These are phyloP conservation scores for Senna siamea DNA, from an alignment of 306 rosid genomes.

Conservation along the genomic window DNA sequence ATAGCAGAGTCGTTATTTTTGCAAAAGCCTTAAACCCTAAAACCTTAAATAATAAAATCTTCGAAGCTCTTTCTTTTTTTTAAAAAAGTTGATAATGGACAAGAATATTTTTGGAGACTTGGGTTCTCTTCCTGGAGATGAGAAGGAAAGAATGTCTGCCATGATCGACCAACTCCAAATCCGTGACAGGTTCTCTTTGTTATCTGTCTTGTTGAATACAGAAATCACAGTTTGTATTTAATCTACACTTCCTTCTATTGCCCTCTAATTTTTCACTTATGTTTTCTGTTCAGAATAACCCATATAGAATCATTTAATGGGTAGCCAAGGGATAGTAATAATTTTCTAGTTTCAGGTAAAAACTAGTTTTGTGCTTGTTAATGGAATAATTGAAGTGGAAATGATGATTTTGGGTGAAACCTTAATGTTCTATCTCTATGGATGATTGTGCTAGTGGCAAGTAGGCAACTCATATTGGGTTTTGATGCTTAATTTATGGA, in stretches of 20 bases:
- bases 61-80: neutral
- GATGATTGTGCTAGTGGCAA: neutral
- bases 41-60: neutral
- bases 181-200: slow-evolving; percentile 67
- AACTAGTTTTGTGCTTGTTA: neutral
- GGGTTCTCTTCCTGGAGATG: slow-evolving; percentile 66
- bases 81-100: slow-evolving; percentile 55
- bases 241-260: neutral
- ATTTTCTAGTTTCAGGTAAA: neutral
- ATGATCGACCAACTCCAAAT: slow-evolving; percentile 64
- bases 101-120: slow-evolving; percentile 54
- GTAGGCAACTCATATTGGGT: neutral
- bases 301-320: neutral
- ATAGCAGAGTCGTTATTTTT: neutral
- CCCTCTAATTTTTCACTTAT: neutral
- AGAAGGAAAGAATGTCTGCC: slow-evolving; percentile 60
- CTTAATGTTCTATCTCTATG: neutral
- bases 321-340: neutral
- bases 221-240: neutral
- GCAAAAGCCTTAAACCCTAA: slow-evolving; percentile 46
- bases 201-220: neutral
- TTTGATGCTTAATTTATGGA: slow-evolving; percentile 28
- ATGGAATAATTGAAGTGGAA: neutral
- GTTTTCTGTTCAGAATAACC: neutral
- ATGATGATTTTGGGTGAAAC: neutral